Conservation (phyloP, 2,329 filamentous ascomycete genomes). For the Neonectria hederae region DNA sequence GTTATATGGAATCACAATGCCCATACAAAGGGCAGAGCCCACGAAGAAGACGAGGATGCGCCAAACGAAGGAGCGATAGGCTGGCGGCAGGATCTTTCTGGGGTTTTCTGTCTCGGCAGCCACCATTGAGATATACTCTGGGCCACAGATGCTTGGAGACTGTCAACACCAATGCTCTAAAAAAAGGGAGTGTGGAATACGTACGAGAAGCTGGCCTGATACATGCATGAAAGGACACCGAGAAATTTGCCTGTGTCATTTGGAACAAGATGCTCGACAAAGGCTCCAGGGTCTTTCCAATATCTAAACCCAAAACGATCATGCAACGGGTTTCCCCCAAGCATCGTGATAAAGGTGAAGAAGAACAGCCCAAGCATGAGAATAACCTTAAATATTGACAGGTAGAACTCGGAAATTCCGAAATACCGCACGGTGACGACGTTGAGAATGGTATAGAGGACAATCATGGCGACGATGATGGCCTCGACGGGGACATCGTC, state of each 20-base stretch:
- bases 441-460: constrained; percentile 49
- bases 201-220: constrained; percentile 23
- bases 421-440: constrained; percentile 21
- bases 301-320: constrained; percentile 18
- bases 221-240: constrained; percentile 18
- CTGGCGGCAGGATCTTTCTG: constrained; percentile 71
- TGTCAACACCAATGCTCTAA: background rate
- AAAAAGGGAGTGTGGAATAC: background rate
- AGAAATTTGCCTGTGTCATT: constrained; percentile 2
- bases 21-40: constrained; percentile 52
- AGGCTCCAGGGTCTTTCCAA: constrained; percentile 16
- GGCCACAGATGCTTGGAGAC: constrained; percentile 9
- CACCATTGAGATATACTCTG: constrained; percentile 22
- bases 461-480: constrained; percentile 36
- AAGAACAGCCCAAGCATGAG: constrained; percentile 8
- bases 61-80: constrained; percentile 78
- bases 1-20: constrained; percentile 18
- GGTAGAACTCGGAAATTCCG: constrained; percentile 17
- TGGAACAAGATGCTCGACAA: constrained; percentile 15
- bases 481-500: constrained; percentile 33
- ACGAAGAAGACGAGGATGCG: constrained; percentile 77
- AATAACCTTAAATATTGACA: constrained; percentile 17
- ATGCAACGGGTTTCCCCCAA: constrained; percentile 13
- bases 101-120: constrained; percentile 48
- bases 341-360: constrained; percentile 23